Conservation (phyloP, 257 asterid genomes). For the Penstemon davidsonii region DNA sequence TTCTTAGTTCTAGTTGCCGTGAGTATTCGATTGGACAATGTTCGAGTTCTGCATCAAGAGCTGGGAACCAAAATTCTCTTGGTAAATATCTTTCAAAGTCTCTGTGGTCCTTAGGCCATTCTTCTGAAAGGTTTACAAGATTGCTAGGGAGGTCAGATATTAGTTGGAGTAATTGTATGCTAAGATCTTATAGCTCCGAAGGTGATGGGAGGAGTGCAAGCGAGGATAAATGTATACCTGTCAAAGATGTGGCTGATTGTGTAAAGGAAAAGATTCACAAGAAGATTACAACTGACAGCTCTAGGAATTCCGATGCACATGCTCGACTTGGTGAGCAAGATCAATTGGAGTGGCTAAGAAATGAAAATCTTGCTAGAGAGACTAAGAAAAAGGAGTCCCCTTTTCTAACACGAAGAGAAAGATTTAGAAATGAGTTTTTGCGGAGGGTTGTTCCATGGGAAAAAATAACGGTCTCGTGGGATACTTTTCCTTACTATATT, state of each 20-base stretch:
- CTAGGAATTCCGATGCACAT: slow-evolving; percentile 61
- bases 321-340: slow-evolving; percentile 89
- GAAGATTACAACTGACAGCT: slow-evolving; percentile 37
- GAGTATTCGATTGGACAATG: slow-evolving; percentile 45
- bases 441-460: slow-evolving; percentile 95
- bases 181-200: slow-evolving; percentile 76
- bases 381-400: slow-evolving; percentile 87
- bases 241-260: slow-evolving; percentile 43
- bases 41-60: slow-evolving; percentile 37
- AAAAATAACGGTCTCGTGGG: slow-evolving; percentile 87
- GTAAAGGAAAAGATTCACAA: slow-evolving; percentile 49
- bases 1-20: slow-evolving; percentile 37
- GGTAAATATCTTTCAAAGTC: slow-evolving; percentile 45
- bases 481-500: slow-evolving; percentile 86
- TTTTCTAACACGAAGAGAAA: slow-evolving; percentile 66
- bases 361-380: slow-evolving; percentile 79
- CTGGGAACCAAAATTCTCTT: slow-evolving; percentile 30
- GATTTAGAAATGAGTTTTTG: slow-evolving; percentile 75
- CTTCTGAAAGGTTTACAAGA: slow-evolving; percentile 39
- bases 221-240: slow-evolving; percentile 57
- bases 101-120: slow-evolving; percentile 35
- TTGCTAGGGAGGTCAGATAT: slow-evolving; percentile 41
- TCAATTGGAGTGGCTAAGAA: slow-evolving; percentile 86
- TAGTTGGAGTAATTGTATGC: slow-evolving; percentile 43
- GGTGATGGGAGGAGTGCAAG: slow-evolving; percentile 90